phyloP scores from a whole-genome alignment of 805 yeast genomes.

The Komagataella ulmi region DNA sequence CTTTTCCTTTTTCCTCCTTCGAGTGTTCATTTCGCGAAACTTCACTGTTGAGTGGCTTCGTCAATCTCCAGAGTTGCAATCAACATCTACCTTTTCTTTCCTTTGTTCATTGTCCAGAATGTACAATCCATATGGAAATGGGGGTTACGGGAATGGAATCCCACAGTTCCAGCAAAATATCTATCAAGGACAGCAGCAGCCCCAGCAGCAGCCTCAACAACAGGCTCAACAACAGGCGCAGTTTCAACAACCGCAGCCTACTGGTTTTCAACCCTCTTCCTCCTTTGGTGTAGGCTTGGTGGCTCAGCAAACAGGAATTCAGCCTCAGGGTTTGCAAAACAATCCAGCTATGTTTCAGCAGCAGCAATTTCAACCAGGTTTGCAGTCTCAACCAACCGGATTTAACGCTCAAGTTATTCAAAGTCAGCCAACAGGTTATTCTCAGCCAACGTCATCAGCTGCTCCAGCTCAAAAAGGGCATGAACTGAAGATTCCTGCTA shows the following conservation, averaged over 20 bases:
- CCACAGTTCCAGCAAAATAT: conserved; percentile 4
- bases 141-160: neutral
- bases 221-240: conserved; percentile 10
- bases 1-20: neutral
- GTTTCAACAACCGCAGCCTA: conserved; percentile 21
- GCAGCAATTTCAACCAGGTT: conserved; percentile 14
- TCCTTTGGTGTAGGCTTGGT: conserved; percentile 20
- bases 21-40: neutral
- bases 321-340: conserved; percentile 5
- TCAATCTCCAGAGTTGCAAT: neutral
- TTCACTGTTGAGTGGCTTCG: neutral
- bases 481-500: conserved; percentile 54
- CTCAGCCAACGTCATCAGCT: conserved; percentile 13
- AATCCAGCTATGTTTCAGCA: neutral
- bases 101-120: neutral
- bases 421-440: neutral
- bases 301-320: conserved; percentile 33
- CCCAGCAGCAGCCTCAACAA: conserved; percentile 12
- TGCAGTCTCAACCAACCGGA: conserved; percentile 32
- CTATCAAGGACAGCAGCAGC: conserved; percentile 9
- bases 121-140: neutral
- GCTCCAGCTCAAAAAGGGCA: conserved; percentile 35
- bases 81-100: neutral
- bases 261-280: conserved; percentile 26
- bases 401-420: conserved; percentile 14